phyloP scores from a whole-genome alignment of 106 monocot species.

The Allium cepa region DNA sequence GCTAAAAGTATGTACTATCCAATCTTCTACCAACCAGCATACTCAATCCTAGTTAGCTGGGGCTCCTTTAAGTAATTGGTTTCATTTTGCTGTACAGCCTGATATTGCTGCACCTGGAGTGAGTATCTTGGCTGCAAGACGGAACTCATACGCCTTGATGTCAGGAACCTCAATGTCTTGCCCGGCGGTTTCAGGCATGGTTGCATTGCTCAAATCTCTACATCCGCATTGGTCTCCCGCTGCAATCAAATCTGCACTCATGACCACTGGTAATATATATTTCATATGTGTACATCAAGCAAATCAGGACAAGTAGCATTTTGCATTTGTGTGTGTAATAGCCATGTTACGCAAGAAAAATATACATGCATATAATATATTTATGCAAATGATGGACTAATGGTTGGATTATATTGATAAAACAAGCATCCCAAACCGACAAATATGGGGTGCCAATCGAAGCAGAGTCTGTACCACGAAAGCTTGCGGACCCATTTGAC shows the following conservation, averaged over 20 bases:
- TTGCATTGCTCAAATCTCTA: slow-evolving; percentile 33
- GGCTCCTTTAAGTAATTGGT: neutral
- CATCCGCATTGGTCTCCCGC: slow-evolving; percentile 52
- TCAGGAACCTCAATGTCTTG: slow-evolving; percentile 60
- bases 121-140: slow-evolving; percentile 29
- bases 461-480: slow-evolving; percentile 26
- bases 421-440: slow-evolving; percentile 16
- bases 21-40: neutral
- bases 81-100: slow-evolving; percentile 25
- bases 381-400: no score
- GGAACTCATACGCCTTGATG: neutral
- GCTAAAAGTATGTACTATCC: neutral
- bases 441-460: slow-evolving; percentile 17
- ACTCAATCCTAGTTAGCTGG: no score
- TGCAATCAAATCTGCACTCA: slow-evolving; percentile 36
- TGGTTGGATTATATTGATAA: no score
- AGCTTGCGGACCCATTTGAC: slow-evolving; percentile 32
- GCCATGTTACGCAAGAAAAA: no score
- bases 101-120: slow-evolving; percentile 60
- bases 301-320: no score
- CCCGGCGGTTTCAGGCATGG: slow-evolving; percentile 36
- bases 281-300: no score
- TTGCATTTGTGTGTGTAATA: no score
- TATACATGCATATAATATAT: no score
- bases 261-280: slow-evolving; percentile 37